Conservation (phyloP, 2,329 filamentous ascomycete species). For the Thermoascus crustaceus region DNA sequence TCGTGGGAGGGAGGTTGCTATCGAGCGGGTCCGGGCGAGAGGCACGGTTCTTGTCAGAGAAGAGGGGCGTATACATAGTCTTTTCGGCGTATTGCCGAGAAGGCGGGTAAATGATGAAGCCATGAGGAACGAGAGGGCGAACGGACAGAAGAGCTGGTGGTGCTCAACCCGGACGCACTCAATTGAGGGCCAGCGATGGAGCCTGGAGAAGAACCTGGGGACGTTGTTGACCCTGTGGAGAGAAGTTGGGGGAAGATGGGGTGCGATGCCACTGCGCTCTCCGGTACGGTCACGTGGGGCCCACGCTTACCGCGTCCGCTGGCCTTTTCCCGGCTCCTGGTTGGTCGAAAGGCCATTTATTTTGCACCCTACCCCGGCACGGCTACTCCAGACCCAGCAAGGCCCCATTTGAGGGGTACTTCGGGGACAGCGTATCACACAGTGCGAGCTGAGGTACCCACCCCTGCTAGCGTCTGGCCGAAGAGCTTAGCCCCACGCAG, state of each 20-base stretch:
- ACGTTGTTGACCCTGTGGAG: slow-evolving; percentile 15
- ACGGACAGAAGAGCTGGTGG: slow-evolving; percentile 17
- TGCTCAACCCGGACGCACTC: slow-evolving; percentile 32
- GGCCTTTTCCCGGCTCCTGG: background rate
- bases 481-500: slow-evolving; percentile 2
- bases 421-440: background rate
- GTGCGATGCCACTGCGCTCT: slow-evolving; percentile 24
- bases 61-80: slow-evolving; percentile 48
- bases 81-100: slow-evolving; percentile 52
- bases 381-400: background rate
- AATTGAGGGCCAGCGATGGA: slow-evolving; percentile 18
- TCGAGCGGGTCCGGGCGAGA: slow-evolving; percentile 43
- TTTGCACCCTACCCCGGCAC: background rate
- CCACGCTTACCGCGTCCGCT: background rate
- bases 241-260: slow-evolving; percentile 23
- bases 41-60: slow-evolving; percentile 33
- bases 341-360: background rate
- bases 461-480: too few relatives aligned
- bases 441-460: too few relatives aligned
- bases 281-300: slow-evolving; percentile 1
- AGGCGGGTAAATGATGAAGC: slow-evolving; percentile 54
- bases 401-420: background rate
- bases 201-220: slow-evolving; percentile 23
- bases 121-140: slow-evolving; percentile 38
- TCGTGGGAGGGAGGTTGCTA: slow-evolving; percentile 49